Conservation (phyloP, 768 basidiomycete genomes). For the Trametes punicea region DNA sequence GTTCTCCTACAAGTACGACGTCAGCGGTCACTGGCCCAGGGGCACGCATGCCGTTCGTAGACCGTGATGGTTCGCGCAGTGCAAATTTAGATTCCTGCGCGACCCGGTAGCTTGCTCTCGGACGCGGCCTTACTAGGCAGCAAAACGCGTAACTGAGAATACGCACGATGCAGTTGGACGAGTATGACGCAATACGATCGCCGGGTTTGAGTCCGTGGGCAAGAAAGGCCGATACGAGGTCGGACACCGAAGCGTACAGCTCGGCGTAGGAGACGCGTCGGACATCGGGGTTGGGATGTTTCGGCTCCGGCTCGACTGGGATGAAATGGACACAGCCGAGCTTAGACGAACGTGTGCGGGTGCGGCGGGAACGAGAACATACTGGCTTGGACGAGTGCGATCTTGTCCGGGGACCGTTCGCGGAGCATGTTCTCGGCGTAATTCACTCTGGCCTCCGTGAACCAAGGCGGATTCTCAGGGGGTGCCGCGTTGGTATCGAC, state of each 20-base stretch:
- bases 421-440: slow-evolving; percentile 82
- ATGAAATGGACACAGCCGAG: background rate
- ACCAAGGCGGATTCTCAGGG: slow-evolving; percentile 68
- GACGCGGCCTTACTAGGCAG: background rate
- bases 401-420: slow-evolving; percentile 51
- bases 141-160: background rate
- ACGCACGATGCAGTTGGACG: slow-evolving; percentile 74
- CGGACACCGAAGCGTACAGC: slow-evolving; percentile 54
- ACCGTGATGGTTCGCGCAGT: background rate
- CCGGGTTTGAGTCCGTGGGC: slow-evolving; percentile 53
- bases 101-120: background rate
- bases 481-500: slow-evolving; percentile 55
- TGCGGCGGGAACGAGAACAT: slow-evolving; percentile 31
- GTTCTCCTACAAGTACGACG: slow-evolving; percentile 49
- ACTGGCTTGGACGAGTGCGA: slow-evolving; percentile 72
- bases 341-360: slow-evolving; percentile 21
- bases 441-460: slow-evolving; percentile 60
- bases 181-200: slow-evolving; percentile 74
- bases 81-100: background rate
- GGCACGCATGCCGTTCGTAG: background rate
- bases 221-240: slow-evolving; percentile 55
- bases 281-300: slow-evolving; percentile 40
- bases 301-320: slow-evolving; percentile 60
- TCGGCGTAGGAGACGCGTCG: slow-evolving; percentile 52
- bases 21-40: slow-evolving; percentile 1